Evolutionary conservation across 78 protist genomes (phyloP), one percentile per base, ranked within the genome.

Genomic region (Corallochytrium limacisporum): DNA sequence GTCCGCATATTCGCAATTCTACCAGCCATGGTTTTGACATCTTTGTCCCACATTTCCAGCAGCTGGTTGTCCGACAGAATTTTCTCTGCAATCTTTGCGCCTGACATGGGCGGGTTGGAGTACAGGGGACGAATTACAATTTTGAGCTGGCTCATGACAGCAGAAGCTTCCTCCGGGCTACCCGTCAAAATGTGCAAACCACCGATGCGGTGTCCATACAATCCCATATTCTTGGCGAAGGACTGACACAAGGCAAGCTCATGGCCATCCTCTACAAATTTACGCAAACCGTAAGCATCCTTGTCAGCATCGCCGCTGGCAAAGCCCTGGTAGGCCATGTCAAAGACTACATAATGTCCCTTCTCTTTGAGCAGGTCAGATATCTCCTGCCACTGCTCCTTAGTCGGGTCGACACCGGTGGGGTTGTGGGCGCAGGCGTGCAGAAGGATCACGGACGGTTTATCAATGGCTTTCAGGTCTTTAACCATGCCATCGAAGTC

Each of bases 371-470:
- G 0, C 28, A 78, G 36, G 0, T 61, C 79, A 1, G 56, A 32
- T 24, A 96, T 73, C 60, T 46, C 48, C 53, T 63, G 51, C 98
- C 99, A 96, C 77, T 97, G 93, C 51, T 87, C 95, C 0, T 9
- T 16, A 24, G 92, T 77, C 44, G 97, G 98, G 83, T 97, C 99
- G 32, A 82, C 89, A 53, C 99, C 99, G 15, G 99, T 95, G 47
- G 99, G 99, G 78, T 95, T 95, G 81, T 97, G 99, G 8, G 98
- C 95, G 75, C 95, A 89, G 22, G 92, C 88, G 55, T 97, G 99
- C 37, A 97, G 53, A 39, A 95, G 33, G 32, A 91, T 32, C 35
- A 84, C 68, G 16, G 83, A 59, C 51, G 33, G 51, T 29, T 61
- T n/a, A 38, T 10, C 43, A 15, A 61, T 24, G 29, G 39, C 63